Evolutionary conservation across 2,329 filamentous ascomycete species (phyloP).

Genomic region (Ascochyta pisi): DNA sequence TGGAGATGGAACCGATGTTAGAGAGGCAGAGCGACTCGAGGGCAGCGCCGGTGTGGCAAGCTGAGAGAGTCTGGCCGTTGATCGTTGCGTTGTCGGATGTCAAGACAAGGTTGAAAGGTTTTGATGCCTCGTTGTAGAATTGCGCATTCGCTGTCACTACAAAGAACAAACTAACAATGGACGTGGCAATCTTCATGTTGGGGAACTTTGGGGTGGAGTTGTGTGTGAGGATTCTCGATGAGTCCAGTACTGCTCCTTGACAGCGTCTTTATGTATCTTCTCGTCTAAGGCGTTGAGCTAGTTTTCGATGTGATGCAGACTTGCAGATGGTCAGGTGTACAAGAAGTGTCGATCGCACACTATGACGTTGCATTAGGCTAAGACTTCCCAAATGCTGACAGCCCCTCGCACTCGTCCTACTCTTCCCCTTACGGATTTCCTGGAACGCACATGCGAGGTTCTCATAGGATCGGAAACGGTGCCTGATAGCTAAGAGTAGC

Average conservation of each 20-base stretch:
- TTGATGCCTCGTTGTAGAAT: conserved; percentile 48
- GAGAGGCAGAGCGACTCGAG: conserved; percentile 56
- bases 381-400: conserved; percentile 12
- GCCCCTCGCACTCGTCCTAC: conserved; percentile 10
- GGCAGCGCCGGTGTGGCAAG: conserved; percentile 58
- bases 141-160: conserved; percentile 40
- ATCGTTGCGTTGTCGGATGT: conserved; percentile 47
- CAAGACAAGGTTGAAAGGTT: conserved; percentile 54
- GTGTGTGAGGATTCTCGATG: background rate
- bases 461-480: background rate
- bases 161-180: conserved; percentile 29
- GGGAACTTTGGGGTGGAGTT: background rate
- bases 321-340: conserved; percentile 16
- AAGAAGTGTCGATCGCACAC: conserved; percentile 10
- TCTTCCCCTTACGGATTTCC: background rate
- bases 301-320: background rate
- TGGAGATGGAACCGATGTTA: conserved; percentile 25
- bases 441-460: background rate
- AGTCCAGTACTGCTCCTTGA: too few relatives aligned
- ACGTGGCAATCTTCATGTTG: conserved; percentile 30
- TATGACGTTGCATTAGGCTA: conserved; percentile 14
- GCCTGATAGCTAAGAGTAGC: background rate
- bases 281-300: background rate
- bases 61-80: conserved; percentile 48
- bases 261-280: too few relatives aligned